Base-by-base conservation (phyloP, 2,329 filamentous ascomycete species). In the Raffaelea albimanens region DNA sequence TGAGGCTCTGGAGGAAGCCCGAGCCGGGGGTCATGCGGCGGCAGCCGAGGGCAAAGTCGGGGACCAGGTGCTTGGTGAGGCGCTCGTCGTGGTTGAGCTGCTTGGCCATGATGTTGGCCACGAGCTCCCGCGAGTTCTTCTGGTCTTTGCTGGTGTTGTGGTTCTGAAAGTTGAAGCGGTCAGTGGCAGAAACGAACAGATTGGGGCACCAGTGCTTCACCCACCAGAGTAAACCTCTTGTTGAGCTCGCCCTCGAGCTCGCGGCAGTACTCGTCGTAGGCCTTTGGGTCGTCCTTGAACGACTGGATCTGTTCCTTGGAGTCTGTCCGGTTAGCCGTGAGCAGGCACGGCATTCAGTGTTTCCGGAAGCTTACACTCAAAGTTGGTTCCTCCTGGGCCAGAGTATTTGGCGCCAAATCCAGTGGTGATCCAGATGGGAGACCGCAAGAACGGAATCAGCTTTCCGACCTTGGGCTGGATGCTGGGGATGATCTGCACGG, bases 351-450 rank as follows among this genome's bases (percentile, higher is more conserved):
- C n/a, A n/a, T n/a, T n/a, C n/a, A n/a, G n/a, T n/a, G n/a, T n/a
- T n/a, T n/a, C n/a, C 25, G 19, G 38, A 20, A 66, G 13, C 34
- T 71, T 74, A 34, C 77, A 71, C 52, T 73, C 63, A 39, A 48
- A 51, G n/a, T 47, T 51, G 20, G 40, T 34, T 3, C 49, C 49
- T 2, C 25, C 49, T 1, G 49, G 49, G 5, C 46, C 49, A 8
- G 49, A 46, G 5, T 49, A 44, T 47, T 73, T 64, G 33, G 74
- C 68, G 0, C 73, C 75, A 60, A 80, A 82, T 0, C 76, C 76
- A 2, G 75, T 71, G 0, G 81, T 76, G 22, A 86, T 77, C 82
- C 82, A 87, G 4, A 36, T 31, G 5, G 49, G 42, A 8, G 43
- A 45, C 16, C 50, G 49, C 9, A 54, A n/a, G 20, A 53, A 53